Evolutionary conservation across 169 alveolate genomes (phyloP).

Genomic region (Cryptosporidium xiaoi): DNA sequence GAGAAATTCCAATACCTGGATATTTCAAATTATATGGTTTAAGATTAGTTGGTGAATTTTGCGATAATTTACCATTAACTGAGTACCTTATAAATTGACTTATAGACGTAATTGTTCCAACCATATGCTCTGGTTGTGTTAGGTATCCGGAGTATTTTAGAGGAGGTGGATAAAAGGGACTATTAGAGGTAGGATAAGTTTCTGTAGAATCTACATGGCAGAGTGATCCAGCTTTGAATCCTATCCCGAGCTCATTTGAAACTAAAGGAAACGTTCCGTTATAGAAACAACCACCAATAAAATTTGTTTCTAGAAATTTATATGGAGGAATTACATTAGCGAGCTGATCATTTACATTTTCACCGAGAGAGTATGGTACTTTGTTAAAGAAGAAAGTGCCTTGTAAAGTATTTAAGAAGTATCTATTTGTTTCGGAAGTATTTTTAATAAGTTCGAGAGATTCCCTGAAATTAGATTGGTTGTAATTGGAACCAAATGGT

Average conservation of each 20-base stretch:
- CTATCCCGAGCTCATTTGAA: conserved; percentile 28
- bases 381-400: conserved; percentile 64
- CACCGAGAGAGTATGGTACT: conserved; percentile 45
- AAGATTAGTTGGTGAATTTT: conserved; percentile 12
- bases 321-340: conserved; percentile 28
- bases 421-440: conserved; percentile 1
- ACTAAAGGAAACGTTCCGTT: conserved; percentile 64
- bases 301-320: conserved; percentile 55
- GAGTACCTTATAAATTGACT: conserved; percentile 51
- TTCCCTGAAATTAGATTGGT: not conserved
- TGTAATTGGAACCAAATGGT: not conserved
- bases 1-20: conserved; percentile 70
- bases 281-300: conserved; percentile 60
- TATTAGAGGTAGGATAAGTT: conserved; percentile 27
- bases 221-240: conserved; percentile 49
- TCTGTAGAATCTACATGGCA: conserved; percentile 48
- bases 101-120: conserved; percentile 36
- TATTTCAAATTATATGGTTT: conserved; percentile 34
- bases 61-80: conserved; percentile 30
- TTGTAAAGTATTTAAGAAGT: conserved; percentile 45
- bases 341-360: conserved; percentile 18
- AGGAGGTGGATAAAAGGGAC: conserved; percentile 73
- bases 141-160: conserved; percentile 54
- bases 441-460: conserved; percentile 21
- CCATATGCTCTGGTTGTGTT: conserved; percentile 61